These are phyloP conservation scores for Trichoderma semiorbis DNA, from an alignment of 2,329 filamentous ascomycete species.

Conservation along the genomic window DNA sequence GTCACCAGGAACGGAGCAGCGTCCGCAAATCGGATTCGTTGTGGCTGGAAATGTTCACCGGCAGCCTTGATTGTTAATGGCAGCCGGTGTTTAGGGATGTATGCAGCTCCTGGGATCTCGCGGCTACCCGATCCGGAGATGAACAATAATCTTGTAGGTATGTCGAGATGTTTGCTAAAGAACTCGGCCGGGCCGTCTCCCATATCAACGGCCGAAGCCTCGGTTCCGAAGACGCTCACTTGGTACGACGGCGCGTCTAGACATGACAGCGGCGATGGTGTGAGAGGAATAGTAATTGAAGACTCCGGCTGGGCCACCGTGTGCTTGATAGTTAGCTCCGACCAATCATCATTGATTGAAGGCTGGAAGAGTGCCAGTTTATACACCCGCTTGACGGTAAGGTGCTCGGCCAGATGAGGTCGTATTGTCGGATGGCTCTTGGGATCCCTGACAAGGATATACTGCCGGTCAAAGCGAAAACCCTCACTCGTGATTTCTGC, in stretches of 20 bases:
- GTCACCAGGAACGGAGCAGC: slow-evolving; percentile 22
- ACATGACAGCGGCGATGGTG: slow-evolving; percentile 20
- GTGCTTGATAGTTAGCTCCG: slow-evolving; percentile 20
- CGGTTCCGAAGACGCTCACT: slow-evolving; percentile 23
- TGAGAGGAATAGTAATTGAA: slow-evolving; percentile 22
- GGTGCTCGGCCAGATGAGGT: slow-evolving; percentile 20
- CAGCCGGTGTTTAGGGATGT: slow-evolving; percentile 18
- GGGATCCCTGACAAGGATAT: slow-evolving; percentile 20
- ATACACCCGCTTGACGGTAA: slow-evolving; percentile 22
- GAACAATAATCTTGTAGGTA: slow-evolving; percentile 17
- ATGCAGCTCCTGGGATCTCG: slow-evolving; percentile 21
- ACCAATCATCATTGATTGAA: slow-evolving; percentile 23
- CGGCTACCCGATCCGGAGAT: slow-evolving; percentile 20
- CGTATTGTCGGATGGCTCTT: background rate
- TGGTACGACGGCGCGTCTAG: slow-evolving; percentile 18
- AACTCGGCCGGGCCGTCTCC: slow-evolving; percentile 20
- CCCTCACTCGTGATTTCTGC: slow-evolving; percentile 23
- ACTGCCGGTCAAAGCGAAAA: slow-evolving; percentile 24
- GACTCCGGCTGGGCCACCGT: slow-evolving; percentile 17
- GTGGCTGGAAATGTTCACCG: slow-evolving; percentile 17
- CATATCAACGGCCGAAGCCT: slow-evolving; percentile 21
- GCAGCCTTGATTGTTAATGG: slow-evolving; percentile 16
- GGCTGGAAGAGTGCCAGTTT: slow-evolving; percentile 22
- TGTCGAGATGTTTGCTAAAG: slow-evolving; percentile 24
- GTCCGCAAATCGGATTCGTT: slow-evolving; percentile 22